These are phyloP conservation scores for Punica granatum DNA, from an alignment of 345 rosid genomes.

Conservation along the genomic window DNA sequence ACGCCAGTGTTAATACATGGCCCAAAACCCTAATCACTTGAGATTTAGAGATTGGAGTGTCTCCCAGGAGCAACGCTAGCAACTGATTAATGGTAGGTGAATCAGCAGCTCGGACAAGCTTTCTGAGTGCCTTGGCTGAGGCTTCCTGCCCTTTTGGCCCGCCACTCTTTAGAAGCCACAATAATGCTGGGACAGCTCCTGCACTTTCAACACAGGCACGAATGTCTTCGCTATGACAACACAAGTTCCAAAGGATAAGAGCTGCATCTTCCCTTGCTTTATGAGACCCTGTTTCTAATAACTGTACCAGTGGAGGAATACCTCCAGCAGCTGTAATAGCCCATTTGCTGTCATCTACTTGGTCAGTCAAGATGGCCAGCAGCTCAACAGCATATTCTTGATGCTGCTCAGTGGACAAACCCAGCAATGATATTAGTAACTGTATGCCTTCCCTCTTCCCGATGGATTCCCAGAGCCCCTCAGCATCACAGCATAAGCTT, in stretches of 20 bases:
- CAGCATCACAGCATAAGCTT: conserved; percentile 42
- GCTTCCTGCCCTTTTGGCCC: conserved; percentile 65
- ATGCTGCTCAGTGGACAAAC: conserved; percentile 82
- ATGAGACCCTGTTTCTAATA: conserved; percentile 75
- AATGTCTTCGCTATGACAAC: conserved; percentile 84
- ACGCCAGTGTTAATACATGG: conserved; percentile 66
- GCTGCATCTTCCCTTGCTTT: conserved; percentile 81
- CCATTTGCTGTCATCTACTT: conserved; percentile 94
- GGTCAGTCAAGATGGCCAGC: conserved; percentile 60
- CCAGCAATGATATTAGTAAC: conserved; percentile 68
- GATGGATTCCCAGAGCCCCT: conserved; percentile 71
- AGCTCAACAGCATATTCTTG: conserved; percentile 77
- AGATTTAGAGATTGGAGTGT: conserved; percentile 50
- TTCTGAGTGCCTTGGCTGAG: conserved; percentile 59
- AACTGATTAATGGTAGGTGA: conserved; percentile 76
- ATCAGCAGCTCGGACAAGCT: conserved; percentile 64
- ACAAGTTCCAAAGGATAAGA: conserved; percentile 62
- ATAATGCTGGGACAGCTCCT: conserved; percentile 69
- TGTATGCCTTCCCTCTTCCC: conserved; percentile 83
- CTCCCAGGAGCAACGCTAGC: conserved; percentile 61
- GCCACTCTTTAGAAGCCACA: conserved; percentile 74
- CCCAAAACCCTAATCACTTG: conserved; percentile 65
- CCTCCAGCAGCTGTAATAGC: conserved; percentile 97
- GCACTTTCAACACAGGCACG: conserved; percentile 89
- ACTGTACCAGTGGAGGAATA: conserved; percentile 86